A percentile compares a stretch with the other conserved stretches of the same genome.
phyloP scores from a whole-genome alignment of 2,329 filamentous ascomycete genomes.

The Calcarisporium arbuscula region DNA sequence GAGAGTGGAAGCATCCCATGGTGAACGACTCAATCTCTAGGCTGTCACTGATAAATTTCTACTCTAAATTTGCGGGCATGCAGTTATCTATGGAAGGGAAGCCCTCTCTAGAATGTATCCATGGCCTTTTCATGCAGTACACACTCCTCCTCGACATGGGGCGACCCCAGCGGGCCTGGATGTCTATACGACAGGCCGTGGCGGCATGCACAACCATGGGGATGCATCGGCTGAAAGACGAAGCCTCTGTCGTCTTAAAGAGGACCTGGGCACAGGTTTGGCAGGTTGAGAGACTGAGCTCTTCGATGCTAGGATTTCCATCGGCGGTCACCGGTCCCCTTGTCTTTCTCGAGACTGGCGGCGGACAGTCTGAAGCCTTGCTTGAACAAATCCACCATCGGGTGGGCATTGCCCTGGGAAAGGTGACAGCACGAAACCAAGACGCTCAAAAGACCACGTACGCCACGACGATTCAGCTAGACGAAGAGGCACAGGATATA shows the following conservation, averaged over 20 bases:
- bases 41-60: conserved; percentile 36
- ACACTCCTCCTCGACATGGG: conserved; percentile 51
- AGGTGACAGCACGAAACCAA: conserved; percentile 8
- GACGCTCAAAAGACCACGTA: conserved; percentile 17
- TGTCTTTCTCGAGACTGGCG: not conserved
- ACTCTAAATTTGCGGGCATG: conserved; percentile 35
- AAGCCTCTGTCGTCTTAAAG: conserved; percentile 22
- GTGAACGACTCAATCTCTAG: conserved; percentile 27
- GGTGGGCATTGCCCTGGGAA: conserved; percentile 2
- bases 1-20: conserved; percentile 19
- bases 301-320: conserved; percentile 48
- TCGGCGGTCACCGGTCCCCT: conserved; percentile 25
- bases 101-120: conserved; percentile 44
- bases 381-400: not conserved
- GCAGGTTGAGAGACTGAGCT: conserved; percentile 41
- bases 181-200: conserved; percentile 41
- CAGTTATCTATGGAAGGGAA: conserved; percentile 44
- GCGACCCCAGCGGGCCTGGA: conserved; percentile 48
- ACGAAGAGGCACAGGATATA: conserved; percentile 29
- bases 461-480: conserved; percentile 30
- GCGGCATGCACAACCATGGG: conserved; percentile 46
- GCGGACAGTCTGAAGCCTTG: not conserved
- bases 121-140: conserved; percentile 42
- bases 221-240: conserved; percentile 27
- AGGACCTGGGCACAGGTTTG: conserved; percentile 33